A percentile compares a stretch with the other conserved stretches of the same genome.
phyloP scores from a whole-genome alignment of 331 rosid genomes.

The Malus hybrid region DNA sequence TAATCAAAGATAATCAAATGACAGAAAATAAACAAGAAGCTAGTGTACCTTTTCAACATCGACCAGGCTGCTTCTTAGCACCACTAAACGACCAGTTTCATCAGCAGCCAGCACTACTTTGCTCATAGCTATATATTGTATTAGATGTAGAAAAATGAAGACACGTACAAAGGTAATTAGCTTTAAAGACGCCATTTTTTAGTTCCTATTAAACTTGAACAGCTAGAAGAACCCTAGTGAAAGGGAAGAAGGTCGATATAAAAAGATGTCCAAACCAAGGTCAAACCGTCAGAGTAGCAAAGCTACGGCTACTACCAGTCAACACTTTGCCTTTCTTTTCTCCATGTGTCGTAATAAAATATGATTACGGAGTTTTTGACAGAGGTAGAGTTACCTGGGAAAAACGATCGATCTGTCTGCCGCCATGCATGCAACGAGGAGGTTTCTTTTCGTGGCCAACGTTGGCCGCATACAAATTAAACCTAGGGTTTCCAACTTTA shows the following conservation, averaged over 20 bases:
- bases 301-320: not conserved
- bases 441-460: slow-evolving; percentile 15
- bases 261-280: not conserved
- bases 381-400: not conserved
- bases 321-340: not conserved
- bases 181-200: slow-evolving; percentile 31
- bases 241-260: slow-evolving; percentile 6
- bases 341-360: not conserved
- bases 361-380: slow-evolving; percentile 19
- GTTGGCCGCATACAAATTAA: not conserved
- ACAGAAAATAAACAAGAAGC: not conserved
- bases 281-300: slow-evolving; percentile 27
- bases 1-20: not conserved
- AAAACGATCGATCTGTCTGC: slow-evolving; percentile 32
- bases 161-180: slow-evolving; percentile 16
- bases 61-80: not conserved
- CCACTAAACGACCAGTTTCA: not conserved
- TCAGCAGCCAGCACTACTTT: not conserved
- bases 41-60: slow-evolving; percentile 8
- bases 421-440: slow-evolving; percentile 59
- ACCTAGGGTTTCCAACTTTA: not conserved
- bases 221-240: slow-evolving; percentile 5
- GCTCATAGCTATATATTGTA: not conserved
- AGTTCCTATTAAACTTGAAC: not conserved
- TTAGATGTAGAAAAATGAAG: slow-evolving; percentile 20